phyloP scores from a whole-genome alignment of 2,329 filamentous ascomycete genomes.

The Stagonosporopsis vannaccii region DNA sequence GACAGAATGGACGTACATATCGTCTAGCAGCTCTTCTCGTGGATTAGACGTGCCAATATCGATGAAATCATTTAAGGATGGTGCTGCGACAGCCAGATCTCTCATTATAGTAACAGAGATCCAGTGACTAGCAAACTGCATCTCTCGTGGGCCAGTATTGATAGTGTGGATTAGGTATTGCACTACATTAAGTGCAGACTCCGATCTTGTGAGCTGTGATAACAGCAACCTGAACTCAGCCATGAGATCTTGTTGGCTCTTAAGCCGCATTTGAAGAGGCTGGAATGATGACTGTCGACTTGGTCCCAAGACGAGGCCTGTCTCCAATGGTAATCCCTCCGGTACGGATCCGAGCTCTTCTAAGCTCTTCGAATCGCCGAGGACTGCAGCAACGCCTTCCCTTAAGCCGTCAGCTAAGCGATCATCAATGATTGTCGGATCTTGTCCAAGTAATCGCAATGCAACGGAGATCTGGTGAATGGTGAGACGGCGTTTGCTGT shows the following conservation, averaged over 20 bases:
- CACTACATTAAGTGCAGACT: constrained; percentile 60
- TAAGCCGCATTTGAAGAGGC: constrained; percentile 64
- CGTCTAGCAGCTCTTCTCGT: constrained; percentile 56
- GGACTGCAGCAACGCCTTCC: constrained; percentile 70
- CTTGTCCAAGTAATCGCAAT: constrained; percentile 68
- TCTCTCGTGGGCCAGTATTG: constrained; percentile 64
- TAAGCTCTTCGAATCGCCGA: constrained; percentile 48
- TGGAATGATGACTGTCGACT: constrained; percentile 56
- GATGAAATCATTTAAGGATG: constrained; percentile 71
- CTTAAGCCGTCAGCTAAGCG: constrained; percentile 72
- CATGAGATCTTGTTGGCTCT: constrained; percentile 72
- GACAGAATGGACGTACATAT: constrained; percentile 74
- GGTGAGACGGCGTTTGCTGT: constrained; percentile 74
- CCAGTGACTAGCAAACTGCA: constrained; percentile 79
- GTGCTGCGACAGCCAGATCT: constrained; percentile 59
- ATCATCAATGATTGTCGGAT: constrained; percentile 71
- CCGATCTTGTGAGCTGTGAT: constrained; percentile 60
- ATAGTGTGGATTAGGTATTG: constrained; percentile 70
- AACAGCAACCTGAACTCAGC: constrained; percentile 66
- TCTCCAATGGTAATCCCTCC: constrained; percentile 17
- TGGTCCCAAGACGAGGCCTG: constrained; percentile 24
- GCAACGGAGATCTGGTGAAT: constrained; percentile 80
- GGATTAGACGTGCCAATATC: constrained; percentile 54
- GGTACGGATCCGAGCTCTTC: constrained; percentile 27
- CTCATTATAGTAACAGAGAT: constrained; percentile 76